Conservation (phyloP, 768 basidiomycete species). For the Lyophyllum semitale region DNA sequence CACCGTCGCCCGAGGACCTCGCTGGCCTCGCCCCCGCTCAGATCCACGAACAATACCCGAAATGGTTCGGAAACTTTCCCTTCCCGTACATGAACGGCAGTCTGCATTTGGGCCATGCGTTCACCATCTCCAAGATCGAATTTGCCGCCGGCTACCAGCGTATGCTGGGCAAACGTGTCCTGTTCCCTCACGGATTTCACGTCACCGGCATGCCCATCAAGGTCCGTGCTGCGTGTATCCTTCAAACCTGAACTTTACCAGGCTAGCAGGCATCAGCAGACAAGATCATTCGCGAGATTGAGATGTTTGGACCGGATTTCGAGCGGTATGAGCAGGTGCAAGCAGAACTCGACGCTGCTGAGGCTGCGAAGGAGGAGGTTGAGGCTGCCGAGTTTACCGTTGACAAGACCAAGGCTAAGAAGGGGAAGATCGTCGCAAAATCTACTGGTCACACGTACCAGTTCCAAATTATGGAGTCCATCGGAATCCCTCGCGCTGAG, state of each 20-base stretch:
- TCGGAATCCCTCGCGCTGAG: conserved; percentile 83
- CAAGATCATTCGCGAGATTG: conserved; percentile 97
- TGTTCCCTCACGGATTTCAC: conserved; percentile 98
- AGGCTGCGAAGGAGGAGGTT: conserved; percentile 45
- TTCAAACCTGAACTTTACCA: background rate
- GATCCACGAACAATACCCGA: conserved; percentile 78
- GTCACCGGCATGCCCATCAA: conserved; percentile 99
- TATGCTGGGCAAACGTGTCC: conserved; percentile 89
- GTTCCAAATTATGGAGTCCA: conserved; percentile 98
- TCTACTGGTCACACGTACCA: conserved; percentile 93
- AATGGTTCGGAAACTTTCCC: conserved; percentile 98
- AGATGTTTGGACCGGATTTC: conserved; percentile 91
- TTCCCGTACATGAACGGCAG: conserved; percentile 99
- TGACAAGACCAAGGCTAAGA: conserved; percentile 82
- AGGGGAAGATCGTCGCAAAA: conserved; percentile 93
- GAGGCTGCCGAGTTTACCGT: conserved; percentile 37
- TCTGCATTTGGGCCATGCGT: conserved; percentile 95
- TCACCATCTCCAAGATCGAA: conserved; percentile 98
- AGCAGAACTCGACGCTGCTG: conserved; percentile 43
- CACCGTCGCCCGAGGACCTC: conserved; percentile 71
- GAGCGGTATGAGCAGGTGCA: conserved; percentile 60
- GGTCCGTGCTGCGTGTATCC: conserved; percentile 47
- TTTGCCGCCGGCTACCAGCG: conserved; percentile 95
- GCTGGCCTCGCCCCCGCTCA: conserved; percentile 63
- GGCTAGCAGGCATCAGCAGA: conserved; percentile 82